These are phyloP conservation scores for Colletotrichum trifolii DNA, from an alignment of 2,329 filamentous ascomycete species.

Conservation along the genomic window DNA sequence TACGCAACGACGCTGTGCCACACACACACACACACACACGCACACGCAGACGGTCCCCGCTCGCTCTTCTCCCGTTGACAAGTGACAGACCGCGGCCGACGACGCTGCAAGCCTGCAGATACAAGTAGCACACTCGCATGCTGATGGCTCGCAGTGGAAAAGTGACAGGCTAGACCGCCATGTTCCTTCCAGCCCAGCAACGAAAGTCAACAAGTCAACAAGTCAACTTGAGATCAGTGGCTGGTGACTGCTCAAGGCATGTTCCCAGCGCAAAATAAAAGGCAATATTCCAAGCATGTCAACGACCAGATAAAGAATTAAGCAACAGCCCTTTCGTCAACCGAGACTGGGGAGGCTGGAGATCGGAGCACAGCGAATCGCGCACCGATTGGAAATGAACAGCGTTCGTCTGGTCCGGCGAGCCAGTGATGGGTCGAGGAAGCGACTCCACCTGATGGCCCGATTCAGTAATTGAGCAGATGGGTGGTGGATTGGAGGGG, in stretches of 20 bases:
- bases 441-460: constrained; percentile 17
- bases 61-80: constrained; percentile 7
- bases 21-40: neutral
- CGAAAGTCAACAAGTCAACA: constrained; percentile 21
- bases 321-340: constrained; percentile 2
- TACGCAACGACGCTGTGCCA: constrained; percentile 31
- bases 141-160: neutral
- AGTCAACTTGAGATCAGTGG: neutral
- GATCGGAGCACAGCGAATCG: constrained; percentile 30
- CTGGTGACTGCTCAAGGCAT: neutral
- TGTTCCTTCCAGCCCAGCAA: constrained; percentile 4
- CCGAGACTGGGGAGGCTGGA: constrained; percentile 26
- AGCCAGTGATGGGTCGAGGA: constrained; percentile 21
- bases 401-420: constrained; percentile 33
- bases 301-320: constrained; percentile 15
- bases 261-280: neutral
- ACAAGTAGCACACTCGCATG: neutral
- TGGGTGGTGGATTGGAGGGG: constrained; percentile 24
- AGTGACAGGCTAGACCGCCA: constrained; percentile 5
- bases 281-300: constrained; percentile 11
- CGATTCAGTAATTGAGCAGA: constrained; percentile 34
- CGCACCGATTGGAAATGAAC: constrained; percentile 31
- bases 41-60: neutral
- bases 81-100: neutral
- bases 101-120: neutral